A percentile compares a stretch with the other conserved stretches of the same genome.
Evolutionary conservation across 2,329 filamentous ascomycete species (phyloP).

Genomic region (Xylaria sp.): DNA sequence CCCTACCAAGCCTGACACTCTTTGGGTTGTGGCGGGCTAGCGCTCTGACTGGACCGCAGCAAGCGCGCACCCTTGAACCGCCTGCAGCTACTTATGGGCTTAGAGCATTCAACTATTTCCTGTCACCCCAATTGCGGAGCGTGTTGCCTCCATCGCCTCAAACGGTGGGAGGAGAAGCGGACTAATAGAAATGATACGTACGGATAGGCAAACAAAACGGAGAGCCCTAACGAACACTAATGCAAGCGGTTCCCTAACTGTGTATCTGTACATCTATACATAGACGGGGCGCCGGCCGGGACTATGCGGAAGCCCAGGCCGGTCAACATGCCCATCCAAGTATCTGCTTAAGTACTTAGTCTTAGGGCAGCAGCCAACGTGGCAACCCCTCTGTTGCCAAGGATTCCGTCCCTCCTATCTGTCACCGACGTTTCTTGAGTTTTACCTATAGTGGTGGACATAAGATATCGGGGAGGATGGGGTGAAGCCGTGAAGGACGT

Average conservation of each 20-base stretch:
- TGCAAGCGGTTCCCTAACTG: conserved; percentile 12
- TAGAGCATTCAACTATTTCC: neutral
- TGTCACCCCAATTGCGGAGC: neutral
- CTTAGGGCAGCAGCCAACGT: conserved; percentile 37
- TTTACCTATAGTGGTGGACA: neutral
- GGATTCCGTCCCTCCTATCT: conserved; percentile 6
- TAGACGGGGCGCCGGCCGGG: neutral
- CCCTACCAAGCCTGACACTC: neutral
- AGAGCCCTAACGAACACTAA: conserved; percentile 9
- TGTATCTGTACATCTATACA: too few relatives aligned
- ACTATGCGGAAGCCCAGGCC: neutral
- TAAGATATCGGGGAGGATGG: neutral
- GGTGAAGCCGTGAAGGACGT: neutral
- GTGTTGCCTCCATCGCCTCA: neutral
- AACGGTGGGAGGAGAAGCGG: conserved; percentile 4
- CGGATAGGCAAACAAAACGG: too few relatives aligned
- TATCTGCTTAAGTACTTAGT: neutral
- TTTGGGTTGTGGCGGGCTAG: neutral
- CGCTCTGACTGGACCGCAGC: conserved; percentile 16
- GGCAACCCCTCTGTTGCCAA: conserved; percentile 33
- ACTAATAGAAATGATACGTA: neutral
- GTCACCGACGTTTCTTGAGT: conserved; percentile 2
- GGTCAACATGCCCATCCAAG: conserved; percentile 2
- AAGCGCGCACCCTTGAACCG: conserved; percentile 10
- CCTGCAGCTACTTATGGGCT: conserved; percentile 1